Percentiles rank a stretch among this genome's conserved stretches.
Conservation (phyloP, 1,284 basidiomycete species). For the Marasmius oreades region DNA sequence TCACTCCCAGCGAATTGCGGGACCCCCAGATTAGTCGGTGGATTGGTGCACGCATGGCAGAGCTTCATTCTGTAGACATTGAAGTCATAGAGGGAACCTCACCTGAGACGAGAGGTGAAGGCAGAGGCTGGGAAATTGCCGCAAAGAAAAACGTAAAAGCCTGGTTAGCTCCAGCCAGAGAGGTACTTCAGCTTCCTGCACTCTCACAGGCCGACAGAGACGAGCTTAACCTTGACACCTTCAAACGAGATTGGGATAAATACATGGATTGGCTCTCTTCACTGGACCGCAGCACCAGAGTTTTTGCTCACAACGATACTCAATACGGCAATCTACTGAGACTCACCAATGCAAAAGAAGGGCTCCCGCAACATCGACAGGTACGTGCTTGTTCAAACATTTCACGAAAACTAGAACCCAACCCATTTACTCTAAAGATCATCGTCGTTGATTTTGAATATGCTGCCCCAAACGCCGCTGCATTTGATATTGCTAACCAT, state of each 20-base stretch:
- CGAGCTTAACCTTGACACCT: slow-evolving; percentile 60
- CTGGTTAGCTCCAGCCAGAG: slow-evolving; percentile 63
- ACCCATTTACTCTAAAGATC: slow-evolving; percentile 56
- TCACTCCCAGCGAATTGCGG: slow-evolving; percentile 75
- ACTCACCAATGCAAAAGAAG: slow-evolving; percentile 55
- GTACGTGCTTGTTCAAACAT: slow-evolving; percentile 34
- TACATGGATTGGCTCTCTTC: slow-evolving; percentile 70
- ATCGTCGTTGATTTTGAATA: slow-evolving; percentile 97
- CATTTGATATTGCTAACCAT: slow-evolving; percentile 94
- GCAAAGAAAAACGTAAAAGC: slow-evolving; percentile 57
- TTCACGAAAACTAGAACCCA: slow-evolving; percentile 6
- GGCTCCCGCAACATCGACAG: slow-evolving; percentile 62
- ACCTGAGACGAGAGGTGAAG: slow-evolving; percentile 35
- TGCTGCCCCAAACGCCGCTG: slow-evolving; percentile 82
- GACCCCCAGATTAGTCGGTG: slow-evolving; percentile 72
- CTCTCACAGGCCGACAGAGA: slow-evolving; percentile 39
- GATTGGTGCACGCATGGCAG: slow-evolving; percentile 90
- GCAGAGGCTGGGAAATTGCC: slow-evolving; percentile 52
- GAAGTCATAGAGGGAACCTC: slow-evolving; percentile 53
- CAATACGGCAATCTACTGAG: slow-evolving; percentile 92
- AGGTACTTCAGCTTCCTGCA: slow-evolving; percentile 56
- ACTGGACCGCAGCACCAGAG: slow-evolving; percentile 61
- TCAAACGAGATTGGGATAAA: slow-evolving; percentile 58
- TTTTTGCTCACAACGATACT: slow-evolving; percentile 89
- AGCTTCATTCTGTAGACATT: slow-evolving; percentile 88